phyloP scores from a whole-genome alignment of 352 stramenopile genomes.

The Globisporangium emineosum region DNA sequence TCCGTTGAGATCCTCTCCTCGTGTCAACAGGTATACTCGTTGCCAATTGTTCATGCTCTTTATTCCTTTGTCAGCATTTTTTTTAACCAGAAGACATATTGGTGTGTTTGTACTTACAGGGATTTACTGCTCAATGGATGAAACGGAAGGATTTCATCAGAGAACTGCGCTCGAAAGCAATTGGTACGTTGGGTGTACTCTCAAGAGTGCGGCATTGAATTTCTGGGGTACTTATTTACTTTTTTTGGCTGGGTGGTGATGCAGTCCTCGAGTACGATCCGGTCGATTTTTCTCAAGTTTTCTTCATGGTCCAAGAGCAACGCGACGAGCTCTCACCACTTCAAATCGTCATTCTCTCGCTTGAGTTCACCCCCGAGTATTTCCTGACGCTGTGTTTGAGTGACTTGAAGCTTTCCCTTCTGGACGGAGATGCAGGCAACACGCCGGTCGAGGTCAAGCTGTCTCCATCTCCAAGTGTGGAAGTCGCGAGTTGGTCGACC shows the following conservation, averaged over 20 bases:
- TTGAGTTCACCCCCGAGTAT: slow-evolving; percentile 37
- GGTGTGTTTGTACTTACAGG: too few relatives aligned
- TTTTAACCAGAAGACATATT: too few relatives aligned
- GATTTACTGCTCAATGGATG: slow-evolving; percentile 39
- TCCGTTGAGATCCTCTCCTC: slow-evolving; percentile 33
- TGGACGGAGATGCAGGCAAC: slow-evolving; percentile 21
- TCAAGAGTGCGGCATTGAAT: not conserved
- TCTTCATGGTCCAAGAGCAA: slow-evolving; percentile 56
- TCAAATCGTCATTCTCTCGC: slow-evolving; percentile 34
- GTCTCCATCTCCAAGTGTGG: not conserved
- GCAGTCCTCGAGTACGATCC: slow-evolving; percentile 50
- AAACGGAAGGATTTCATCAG: slow-evolving; percentile 36
- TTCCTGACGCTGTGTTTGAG: slow-evolving; percentile 40
- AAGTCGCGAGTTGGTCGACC: not conserved
- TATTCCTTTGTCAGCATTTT: not conserved
- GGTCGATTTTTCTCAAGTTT: slow-evolving; percentile 41
- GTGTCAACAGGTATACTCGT: slow-evolving; percentile 29
- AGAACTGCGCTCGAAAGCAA: slow-evolving; percentile 25
- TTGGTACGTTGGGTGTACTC: slow-evolving; percentile 23
- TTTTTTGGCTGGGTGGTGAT: not conserved
- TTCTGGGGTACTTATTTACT: not conserved
- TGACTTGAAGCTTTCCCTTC: slow-evolving; percentile 33
- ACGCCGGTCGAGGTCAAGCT: slow-evolving; percentile 14
- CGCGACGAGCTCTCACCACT: slow-evolving; percentile 27
- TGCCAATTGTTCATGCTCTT: not conserved